Evolutionary conservation across 257 asterid species (phyloP).

Genomic region (Capsicum pubescens): DNA sequence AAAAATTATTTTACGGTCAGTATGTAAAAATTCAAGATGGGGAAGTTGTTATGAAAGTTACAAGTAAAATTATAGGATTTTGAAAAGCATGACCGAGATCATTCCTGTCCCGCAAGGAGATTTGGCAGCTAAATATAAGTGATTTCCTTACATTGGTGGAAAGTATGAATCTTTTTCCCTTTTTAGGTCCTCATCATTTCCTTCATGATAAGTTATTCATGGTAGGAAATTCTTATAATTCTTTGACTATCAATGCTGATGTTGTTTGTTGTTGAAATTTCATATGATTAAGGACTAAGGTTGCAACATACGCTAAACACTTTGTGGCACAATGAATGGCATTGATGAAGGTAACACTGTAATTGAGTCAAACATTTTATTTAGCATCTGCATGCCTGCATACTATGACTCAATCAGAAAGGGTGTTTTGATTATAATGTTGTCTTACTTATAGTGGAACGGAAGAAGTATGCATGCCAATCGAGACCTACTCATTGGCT

Average conservation of each 20-base stretch:
- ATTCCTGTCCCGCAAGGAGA: slow-evolving; percentile 42
- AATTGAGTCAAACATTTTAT: slow-evolving; percentile 48
- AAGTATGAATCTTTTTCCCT: slow-evolving; percentile 34
- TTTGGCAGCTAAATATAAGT: slow-evolving; percentile 31
- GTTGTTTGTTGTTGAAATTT: background rate
- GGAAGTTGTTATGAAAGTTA: slow-evolving; percentile 54
- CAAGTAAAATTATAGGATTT: slow-evolving; percentile 57
- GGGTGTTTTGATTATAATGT: slow-evolving; percentile 74
- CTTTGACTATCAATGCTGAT: slow-evolving; percentile 16
- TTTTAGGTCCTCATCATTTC: background rate
- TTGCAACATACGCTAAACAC: slow-evolving; percentile 74
- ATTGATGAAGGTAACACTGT: slow-evolving; percentile 65
- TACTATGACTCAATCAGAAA: slow-evolving; percentile 57
- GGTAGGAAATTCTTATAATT: background rate
- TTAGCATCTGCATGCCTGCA: slow-evolving; percentile 69
- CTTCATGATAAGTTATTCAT: background rate
- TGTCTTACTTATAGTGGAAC: slow-evolving; percentile 72
- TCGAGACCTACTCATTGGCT: slow-evolving; percentile 53
- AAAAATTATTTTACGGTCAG: slow-evolving; percentile 23
- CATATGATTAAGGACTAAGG: slow-evolving; percentile 54
- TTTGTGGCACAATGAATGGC: slow-evolving; percentile 66
- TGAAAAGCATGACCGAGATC: slow-evolving; percentile 40
- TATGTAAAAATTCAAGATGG: slow-evolving; percentile 43
- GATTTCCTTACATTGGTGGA: slow-evolving; percentile 36
- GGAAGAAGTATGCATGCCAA: slow-evolving; percentile 67